These are phyloP conservation scores for Pythium sp. DNA, from an alignment of 352 stramenopile genomes.

Conservation along the genomic window DNA sequence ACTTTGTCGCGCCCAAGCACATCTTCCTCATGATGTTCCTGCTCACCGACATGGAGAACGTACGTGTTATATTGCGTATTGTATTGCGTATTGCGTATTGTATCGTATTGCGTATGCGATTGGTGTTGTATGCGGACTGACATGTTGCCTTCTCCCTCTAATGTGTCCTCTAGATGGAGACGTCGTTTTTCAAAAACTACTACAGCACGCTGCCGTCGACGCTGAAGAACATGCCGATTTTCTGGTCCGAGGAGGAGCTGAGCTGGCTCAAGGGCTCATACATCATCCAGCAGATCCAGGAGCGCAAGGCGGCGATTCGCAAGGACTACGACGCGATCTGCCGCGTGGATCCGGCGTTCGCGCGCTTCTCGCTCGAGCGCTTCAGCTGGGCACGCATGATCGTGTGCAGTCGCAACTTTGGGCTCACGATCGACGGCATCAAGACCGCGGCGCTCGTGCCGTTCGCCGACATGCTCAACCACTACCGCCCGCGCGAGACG, in stretches of 20 bases:
- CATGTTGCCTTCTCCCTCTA: background rate
- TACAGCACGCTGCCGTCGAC: conserved; percentile 97
- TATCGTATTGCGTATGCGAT: background rate
- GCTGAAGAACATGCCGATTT: conserved; percentile 98
- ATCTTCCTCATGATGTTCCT: conserved; percentile 99
- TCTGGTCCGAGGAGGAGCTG: conserved; percentile 96
- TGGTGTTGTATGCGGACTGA: background rate
- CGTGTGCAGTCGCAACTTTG: conserved; percentile 99
- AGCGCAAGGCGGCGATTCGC: conserved; percentile 94
- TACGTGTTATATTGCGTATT: conserved; percentile 22
- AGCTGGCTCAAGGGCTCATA: conserved; percentile 90
- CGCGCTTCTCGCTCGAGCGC: conserved; percentile 92
- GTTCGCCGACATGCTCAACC: conserved; percentile 99
- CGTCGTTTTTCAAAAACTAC: conserved; percentile 92
- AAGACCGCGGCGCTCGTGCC: conserved; percentile 97
- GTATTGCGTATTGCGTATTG: background rate
- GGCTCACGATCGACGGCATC: conserved; percentile 95
- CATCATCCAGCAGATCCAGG: conserved; percentile 93
- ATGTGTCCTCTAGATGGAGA: conserved; percentile 38
- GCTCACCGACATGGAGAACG: conserved; percentile 94
- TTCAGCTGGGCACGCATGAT: conserved; percentile 99
- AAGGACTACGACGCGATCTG: conserved; percentile 98
- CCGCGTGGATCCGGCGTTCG: conserved; percentile 87
- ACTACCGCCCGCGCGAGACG: conserved; percentile 98
- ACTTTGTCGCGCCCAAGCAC: conserved; percentile 98